Conservation (phyloP, 2,329 filamentous ascomycete species). For the Neocatenulostroma microsporum region DNA sequence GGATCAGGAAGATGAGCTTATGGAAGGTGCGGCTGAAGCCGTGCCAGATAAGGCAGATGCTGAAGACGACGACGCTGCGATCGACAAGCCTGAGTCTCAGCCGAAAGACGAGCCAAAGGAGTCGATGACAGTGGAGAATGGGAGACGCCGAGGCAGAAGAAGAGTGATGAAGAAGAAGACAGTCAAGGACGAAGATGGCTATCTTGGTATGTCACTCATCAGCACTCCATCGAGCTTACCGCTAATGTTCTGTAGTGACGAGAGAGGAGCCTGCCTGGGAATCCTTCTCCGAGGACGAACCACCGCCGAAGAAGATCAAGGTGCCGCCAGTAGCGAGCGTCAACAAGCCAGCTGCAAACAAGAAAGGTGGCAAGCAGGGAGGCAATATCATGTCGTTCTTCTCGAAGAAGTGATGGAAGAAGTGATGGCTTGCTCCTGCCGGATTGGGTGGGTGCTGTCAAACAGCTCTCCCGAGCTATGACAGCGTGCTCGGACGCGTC, state of each 20-base stretch:
- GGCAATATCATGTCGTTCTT: conserved; percentile 93
- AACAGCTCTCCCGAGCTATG: no score
- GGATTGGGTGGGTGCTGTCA: no score
- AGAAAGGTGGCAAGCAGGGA: conserved; percentile 40
- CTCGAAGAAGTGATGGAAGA: conserved; percentile 57
- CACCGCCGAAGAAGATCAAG: conserved; percentile 51
- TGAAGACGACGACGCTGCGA: conserved; percentile 47
- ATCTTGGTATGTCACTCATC: conserved; percentile 57
- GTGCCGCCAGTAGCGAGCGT: conserved; percentile 43
- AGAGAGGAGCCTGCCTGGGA: conserved; percentile 82
- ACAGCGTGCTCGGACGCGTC: no score
- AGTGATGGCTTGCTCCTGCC: no score
- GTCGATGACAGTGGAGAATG: conserved; percentile 50
- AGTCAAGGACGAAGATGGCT: conserved; percentile 79
- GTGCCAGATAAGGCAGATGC: conserved; percentile 15
- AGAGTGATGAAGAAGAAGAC: conserved; percentile 83
- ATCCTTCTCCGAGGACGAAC: conserved; percentile 86
- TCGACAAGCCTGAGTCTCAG: conserved; percentile 45
- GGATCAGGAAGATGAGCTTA: conserved; percentile 49
- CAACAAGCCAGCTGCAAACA: conserved; percentile 42
- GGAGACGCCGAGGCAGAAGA: conserved; percentile 66
- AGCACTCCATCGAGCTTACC: not conserved
- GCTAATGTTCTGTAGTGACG: conserved; percentile 55
- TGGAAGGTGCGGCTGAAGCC: conserved; percentile 17
- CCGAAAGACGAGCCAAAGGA: conserved; percentile 31